A percentile compares a stretch with the other conserved stretches of the same genome.
Conservation (phyloP, 2,329 filamentous ascomycete genomes). For the Aspergillus latus region DNA sequence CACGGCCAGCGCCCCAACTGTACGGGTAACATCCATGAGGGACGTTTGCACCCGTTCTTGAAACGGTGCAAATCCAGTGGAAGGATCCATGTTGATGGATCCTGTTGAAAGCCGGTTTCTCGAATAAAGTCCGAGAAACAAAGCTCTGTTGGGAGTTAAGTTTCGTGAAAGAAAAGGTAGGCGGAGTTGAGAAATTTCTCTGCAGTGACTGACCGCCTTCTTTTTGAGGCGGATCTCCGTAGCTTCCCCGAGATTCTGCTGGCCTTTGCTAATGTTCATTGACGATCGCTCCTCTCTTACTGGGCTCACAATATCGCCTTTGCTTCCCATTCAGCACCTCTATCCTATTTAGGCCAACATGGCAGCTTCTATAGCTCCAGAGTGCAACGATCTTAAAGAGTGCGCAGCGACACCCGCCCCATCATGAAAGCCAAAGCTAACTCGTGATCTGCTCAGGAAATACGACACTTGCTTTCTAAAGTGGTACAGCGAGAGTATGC, state of each 20-base stretch:
- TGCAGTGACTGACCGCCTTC: slow-evolving; percentile 23
- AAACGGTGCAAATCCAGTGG: slow-evolving; percentile 71
- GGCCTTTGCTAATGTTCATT: background rate
- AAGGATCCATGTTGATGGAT: slow-evolving; percentile 55
- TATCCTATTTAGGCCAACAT: slow-evolving; percentile 51
- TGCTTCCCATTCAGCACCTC: background rate
- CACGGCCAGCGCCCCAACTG: slow-evolving; percentile 69
- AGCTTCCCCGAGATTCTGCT: slow-evolving; percentile 17
- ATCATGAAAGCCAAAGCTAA: slow-evolving; percentile 21
- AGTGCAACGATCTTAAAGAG: slow-evolving; percentile 97
- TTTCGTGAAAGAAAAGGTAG: slow-evolving; percentile 17
- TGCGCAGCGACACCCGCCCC: slow-evolving; percentile 47
- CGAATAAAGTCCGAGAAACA: slow-evolving; percentile 10
- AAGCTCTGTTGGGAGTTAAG: slow-evolving; percentile 12
- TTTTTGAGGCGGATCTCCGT: background rate
- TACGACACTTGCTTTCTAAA: slow-evolving; percentile 98
- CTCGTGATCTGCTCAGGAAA: slow-evolving; percentile 56
- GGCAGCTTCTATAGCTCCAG: slow-evolving; percentile 91
- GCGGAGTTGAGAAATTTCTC: slow-evolving; percentile 22
- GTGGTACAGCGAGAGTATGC: slow-evolving; percentile 96
- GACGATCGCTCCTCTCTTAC: background rate
- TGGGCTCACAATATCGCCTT: background rate
- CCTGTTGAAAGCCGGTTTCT: background rate
- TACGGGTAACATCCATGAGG: slow-evolving; percentile 74
- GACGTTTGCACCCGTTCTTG: slow-evolving; percentile 73